phyloP scores from a whole-genome alignment of 2,329 filamentous ascomycete genomes.

The Clathrospora elynae region DNA sequence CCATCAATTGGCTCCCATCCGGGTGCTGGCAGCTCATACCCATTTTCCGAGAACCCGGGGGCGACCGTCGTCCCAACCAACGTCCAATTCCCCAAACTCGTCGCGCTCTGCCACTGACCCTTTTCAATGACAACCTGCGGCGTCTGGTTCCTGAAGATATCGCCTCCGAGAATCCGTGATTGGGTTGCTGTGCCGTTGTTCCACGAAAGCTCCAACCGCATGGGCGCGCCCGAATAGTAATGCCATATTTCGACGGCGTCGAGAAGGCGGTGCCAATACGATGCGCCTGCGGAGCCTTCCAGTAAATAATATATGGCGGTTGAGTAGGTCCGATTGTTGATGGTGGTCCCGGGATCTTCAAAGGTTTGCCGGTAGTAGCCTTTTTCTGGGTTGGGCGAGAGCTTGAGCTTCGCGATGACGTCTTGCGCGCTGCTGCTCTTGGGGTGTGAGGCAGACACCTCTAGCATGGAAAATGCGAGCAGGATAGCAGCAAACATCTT shows the following conservation, averaged over 20 bases:
- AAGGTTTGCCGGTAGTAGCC: slow-evolving; percentile 58
- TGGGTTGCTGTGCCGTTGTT: slow-evolving; percentile 49
- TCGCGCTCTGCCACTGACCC: slow-evolving; percentile 55
- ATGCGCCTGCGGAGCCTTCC: slow-evolving; percentile 50
- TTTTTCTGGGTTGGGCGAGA: slow-evolving; percentile 56
- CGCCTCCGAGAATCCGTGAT: slow-evolving; percentile 48
- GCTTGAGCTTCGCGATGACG: slow-evolving; percentile 52
- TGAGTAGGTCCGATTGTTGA: slow-evolving; percentile 51
- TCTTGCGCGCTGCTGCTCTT: slow-evolving; percentile 44
- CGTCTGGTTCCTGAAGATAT: slow-evolving; percentile 51
- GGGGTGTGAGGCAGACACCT: not conserved
- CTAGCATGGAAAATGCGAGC: not conserved
- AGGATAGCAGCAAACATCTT: not conserved
- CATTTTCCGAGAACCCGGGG: slow-evolving; percentile 24
- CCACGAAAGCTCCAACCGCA: slow-evolving; percentile 53
- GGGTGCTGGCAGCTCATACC: slow-evolving; percentile 26
- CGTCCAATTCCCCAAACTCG: slow-evolving; percentile 56
- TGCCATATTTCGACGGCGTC: slow-evolving; percentile 59
- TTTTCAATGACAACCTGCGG: slow-evolving; percentile 54
- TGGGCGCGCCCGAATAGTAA: slow-evolving; percentile 59
- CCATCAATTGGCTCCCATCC: slow-evolving; percentile 20
- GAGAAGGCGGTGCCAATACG: slow-evolving; percentile 59
- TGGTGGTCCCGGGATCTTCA: slow-evolving; percentile 45
- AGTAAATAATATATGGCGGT: slow-evolving; percentile 62
- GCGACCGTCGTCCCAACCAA: slow-evolving; percentile 50